These are phyloP conservation scores for Aspergillus pseudotamarii DNA, from an alignment of 2,329 filamentous ascomycete genomes.

Conservation along the genomic window DNA sequence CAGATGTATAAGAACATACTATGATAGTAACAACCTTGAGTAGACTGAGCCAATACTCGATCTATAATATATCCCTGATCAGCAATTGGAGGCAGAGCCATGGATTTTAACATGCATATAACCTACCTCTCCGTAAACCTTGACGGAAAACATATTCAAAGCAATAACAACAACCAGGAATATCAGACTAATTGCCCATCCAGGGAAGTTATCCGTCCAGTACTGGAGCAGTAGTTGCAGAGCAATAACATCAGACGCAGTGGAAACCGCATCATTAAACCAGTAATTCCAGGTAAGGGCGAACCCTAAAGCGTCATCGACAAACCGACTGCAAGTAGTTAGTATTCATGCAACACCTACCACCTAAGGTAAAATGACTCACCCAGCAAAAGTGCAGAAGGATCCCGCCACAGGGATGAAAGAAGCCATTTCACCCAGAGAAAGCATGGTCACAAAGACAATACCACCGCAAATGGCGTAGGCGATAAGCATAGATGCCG, in stretches of 20 bases:
- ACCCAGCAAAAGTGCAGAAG: constrained; percentile 60
- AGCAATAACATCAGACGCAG: constrained; percentile 63
- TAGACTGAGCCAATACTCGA: constrained; percentile 47
- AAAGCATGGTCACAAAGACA: constrained; percentile 62
- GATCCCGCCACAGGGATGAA: constrained; percentile 59
- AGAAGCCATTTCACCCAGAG: constrained; percentile 63
- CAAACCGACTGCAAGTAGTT: constrained; percentile 38
- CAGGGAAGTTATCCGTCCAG: constrained; percentile 65
- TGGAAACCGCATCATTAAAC: constrained; percentile 67
- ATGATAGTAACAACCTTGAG: constrained; percentile 47
- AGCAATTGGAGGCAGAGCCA: not conserved
- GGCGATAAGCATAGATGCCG: constrained; percentile 60
- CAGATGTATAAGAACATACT: constrained; percentile 28
- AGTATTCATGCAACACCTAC: not conserved
- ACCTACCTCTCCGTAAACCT: constrained; percentile 56
- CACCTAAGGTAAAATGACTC: constrained; percentile 18
- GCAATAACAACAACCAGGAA: constrained; percentile 60
- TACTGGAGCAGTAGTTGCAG: constrained; percentile 62
- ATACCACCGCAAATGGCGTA: constrained; percentile 61
- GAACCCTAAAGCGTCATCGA: constrained; percentile 49
- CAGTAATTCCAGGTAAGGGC: constrained; percentile 55
- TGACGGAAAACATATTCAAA: constrained; percentile 57
- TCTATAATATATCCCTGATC: constrained; percentile 19
- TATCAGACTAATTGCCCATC: constrained; percentile 65
- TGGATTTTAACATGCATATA: not conserved